These are phyloP conservation scores for Globisporangium acanthophoron DNA, from an alignment of 352 stramenopile genomes.

Conservation along the genomic window DNA sequence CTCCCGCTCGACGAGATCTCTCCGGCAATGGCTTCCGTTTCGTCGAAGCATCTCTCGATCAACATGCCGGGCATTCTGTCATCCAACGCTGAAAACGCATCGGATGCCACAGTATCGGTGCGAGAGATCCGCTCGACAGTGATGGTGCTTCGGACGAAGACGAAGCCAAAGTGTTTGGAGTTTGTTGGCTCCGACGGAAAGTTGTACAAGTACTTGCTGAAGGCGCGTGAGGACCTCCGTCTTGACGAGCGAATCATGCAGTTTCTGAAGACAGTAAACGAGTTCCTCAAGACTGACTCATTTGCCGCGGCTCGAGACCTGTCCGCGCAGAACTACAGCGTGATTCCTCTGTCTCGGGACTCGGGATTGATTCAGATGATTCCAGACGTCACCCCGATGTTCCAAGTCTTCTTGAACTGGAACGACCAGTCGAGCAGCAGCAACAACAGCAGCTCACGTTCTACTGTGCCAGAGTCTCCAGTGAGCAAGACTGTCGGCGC, in stretches of 20 bases:
- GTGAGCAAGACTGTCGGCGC: constrained; percentile 4
- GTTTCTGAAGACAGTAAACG: constrained; percentile 71
- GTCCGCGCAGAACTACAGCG: constrained; percentile 59
- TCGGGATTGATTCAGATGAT: constrained; percentile 87
- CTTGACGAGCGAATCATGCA: constrained; percentile 91
- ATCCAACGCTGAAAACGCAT: constrained; percentile 5
- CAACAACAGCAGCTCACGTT: constrained; percentile 2
- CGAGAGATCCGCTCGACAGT: constrained; percentile 32
- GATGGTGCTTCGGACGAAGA: constrained; percentile 73
- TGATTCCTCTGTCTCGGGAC: constrained; percentile 74
- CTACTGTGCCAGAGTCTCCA: constrained; percentile 16
- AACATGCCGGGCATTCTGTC: constrained; percentile 54
- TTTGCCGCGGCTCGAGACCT: constrained; percentile 37
- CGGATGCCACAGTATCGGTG: constrained; percentile 28
- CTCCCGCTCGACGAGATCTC: constrained; percentile 72
- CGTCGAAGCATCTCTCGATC: constrained; percentile 27
- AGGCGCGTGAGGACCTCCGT: constrained; percentile 83
- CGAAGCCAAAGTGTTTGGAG: constrained; percentile 80
- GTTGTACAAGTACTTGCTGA: constrained; percentile 78
- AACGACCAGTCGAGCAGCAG: constrained; percentile 19
- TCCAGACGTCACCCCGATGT: constrained; percentile 70
- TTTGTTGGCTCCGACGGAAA: constrained; percentile 73
- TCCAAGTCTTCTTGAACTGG: constrained; percentile 69
- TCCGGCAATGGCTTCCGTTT: constrained; percentile 41
- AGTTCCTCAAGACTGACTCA: constrained; percentile 50